Percentiles rank a stretch among this genome's conserved stretches.
These are phyloP conservation scores for Oleoguttula mirabilis DNA, from an alignment of 495 filamentous ascomycete species.

Conservation along the genomic window DNA sequence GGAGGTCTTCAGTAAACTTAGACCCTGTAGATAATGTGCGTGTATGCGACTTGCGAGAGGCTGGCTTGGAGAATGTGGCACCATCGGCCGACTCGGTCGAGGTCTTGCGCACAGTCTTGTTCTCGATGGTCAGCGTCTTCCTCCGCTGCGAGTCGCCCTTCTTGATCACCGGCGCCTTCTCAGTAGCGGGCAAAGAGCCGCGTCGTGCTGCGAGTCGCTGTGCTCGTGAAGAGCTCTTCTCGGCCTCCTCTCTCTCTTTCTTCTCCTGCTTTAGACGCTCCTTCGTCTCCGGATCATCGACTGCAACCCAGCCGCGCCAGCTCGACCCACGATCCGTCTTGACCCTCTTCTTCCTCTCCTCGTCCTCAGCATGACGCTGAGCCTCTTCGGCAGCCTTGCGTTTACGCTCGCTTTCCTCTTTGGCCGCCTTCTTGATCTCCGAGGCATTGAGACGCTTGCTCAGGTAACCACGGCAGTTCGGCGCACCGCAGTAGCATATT, in stretches of 20 bases:
- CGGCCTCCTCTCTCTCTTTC: conserved; percentile 16
- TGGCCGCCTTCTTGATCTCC: conserved; percentile 13
- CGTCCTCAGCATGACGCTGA: conserved; percentile 6
- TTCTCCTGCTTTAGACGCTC: conserved; percentile 18
- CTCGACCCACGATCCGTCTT: conserved; percentile 12
- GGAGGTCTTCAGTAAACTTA: conserved; percentile 3
- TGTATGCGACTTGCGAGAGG: no score
- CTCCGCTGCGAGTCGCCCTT: conserved; percentile 1
- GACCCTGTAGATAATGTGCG: neutral
- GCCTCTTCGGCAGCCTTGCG: conserved; percentile 14
- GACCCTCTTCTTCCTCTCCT: conserved; percentile 17
- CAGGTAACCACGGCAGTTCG: conserved; percentile 33
- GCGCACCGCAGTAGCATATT: conserved; percentile 33
- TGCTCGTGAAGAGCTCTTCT: conserved; percentile 10
- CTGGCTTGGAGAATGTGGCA: neutral
- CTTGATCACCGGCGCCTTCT: conserved; percentile 4
- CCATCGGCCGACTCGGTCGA: neutral
- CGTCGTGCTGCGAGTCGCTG: conserved; percentile 10
- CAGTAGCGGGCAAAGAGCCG: neutral
- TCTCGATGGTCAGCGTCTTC: neutral
- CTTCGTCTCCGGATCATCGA: conserved; percentile 21
- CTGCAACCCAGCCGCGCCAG: conserved; percentile 19
- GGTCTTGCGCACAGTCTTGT: neutral
- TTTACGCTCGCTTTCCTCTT: conserved; percentile 14
- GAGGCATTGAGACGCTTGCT: conserved; percentile 15